Evolutionary conservation across 1,284 basidiomycete genomes (phyloP), one percentile per base, ranked within the genome.

Genomic region (Cutaneotrichosporon spelunceum): DNA sequence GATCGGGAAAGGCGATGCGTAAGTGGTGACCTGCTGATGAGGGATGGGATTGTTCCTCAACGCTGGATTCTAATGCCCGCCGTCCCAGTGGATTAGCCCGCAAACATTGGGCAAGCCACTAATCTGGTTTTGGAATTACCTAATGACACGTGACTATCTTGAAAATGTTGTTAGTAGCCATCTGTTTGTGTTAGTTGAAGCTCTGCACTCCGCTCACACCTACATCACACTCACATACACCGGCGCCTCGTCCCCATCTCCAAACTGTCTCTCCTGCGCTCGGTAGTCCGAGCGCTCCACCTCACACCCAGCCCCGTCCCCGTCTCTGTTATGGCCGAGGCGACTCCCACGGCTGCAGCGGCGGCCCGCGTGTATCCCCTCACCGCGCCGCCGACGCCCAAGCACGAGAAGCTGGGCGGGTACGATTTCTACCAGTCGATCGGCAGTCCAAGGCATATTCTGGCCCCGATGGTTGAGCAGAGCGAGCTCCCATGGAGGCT

Each of bases 381-480:
- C 34, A 26, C 52, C 10, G 13, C 34, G 19, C 24, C 47, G 33
- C 48, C 36, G 4, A 9, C 47, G 21, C 58, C 61, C 44, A 62
- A 62, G 57, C 61, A 64, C 53, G 36, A 30, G 33, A 95, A 93
- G 74, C 80, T 90, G 2, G 80, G 80, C 7, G 90, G 91, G 3
- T 92, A 89, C 74, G 87, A 91, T 24, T 88, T 97, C 67, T 98
- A 93, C 76, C 86, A 72, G 81, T 88, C 47, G 74, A 81, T 98
- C 42, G 88, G 90, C 8, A 88, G 87, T 68, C 91, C 94, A 10
- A 91, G 89, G 76, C 87, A 85, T 73, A 84, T 98, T 48, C 91
- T 97, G 13, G 95, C 93, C 13, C 94, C 95, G 10, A 98, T 98
- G 95, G 95, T 98, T 0, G 94, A 98, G 78, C 92, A 95, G 80